Evolutionary conservation across 176 grass and related monocot species (phyloP).

Genomic region (Tillandsia fasciculata): DNA sequence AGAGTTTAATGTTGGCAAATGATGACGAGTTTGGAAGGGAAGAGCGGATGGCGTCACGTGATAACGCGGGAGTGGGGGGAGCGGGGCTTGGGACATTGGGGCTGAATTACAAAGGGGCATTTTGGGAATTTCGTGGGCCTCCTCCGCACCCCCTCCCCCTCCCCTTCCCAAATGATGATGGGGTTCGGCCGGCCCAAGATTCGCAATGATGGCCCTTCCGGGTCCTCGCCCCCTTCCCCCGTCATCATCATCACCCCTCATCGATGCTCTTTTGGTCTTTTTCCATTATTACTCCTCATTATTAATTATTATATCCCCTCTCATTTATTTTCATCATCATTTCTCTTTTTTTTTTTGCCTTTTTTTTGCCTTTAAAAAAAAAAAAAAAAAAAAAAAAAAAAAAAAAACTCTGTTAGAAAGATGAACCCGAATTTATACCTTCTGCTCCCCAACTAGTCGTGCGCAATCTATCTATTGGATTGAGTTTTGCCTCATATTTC

Average conservation of each 20-base stretch:
- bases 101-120: not conserved
- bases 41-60: conserved; percentile 49
- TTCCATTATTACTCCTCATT: conserved; percentile 29
- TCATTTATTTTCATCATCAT: conserved; percentile 14
- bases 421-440: too few relatives aligned
- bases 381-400: too few relatives aligned
- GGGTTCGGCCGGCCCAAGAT: conserved; percentile 91
- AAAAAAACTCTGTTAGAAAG: too few relatives aligned
- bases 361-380: too few relatives aligned
- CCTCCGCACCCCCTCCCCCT: too few relatives aligned
- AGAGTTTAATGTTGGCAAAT: conserved; percentile 78
- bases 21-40: conserved; percentile 45
- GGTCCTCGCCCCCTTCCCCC: conserved; percentile 2
- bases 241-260: conserved; percentile 6
- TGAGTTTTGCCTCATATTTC: too few relatives aligned
- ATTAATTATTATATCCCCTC: conserved; percentile 20
- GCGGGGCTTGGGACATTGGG: not conserved
- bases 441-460: too few relatives aligned
- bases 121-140: not conserved
- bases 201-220: conserved; percentile 83
- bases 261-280: conserved; percentile 46
- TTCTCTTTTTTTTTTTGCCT: too few relatives aligned
- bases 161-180: conserved; percentile 37
- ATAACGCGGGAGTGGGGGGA: conserved; percentile 16
- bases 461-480: too few relatives aligned